These are phyloP conservation scores for Vanrija pseudolonga DNA, from an alignment of 1,284 basidiomycete species.

Conservation along the genomic window DNA sequence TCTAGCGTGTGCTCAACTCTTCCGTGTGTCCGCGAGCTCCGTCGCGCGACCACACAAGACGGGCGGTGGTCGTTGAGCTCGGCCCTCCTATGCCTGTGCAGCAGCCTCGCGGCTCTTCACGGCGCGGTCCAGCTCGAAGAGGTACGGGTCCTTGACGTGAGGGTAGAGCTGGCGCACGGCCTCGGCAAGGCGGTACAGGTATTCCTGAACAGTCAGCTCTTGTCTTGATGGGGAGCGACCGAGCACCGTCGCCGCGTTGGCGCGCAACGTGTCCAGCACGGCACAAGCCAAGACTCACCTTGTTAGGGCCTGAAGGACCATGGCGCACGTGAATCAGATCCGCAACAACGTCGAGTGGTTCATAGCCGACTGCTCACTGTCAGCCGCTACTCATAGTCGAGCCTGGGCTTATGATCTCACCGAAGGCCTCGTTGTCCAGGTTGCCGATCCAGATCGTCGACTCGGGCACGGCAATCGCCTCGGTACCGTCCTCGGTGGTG, in stretches of 20 bases:
- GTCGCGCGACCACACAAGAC: too few species aligned
- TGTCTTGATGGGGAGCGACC: too few species aligned
- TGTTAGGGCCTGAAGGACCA: constrained; percentile 43
- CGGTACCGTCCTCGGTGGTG: constrained; percentile 6
- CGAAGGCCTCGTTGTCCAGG: constrained; percentile 39
- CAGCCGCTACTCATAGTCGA: not conserved
- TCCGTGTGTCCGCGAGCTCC: too few species aligned
- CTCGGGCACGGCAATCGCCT: constrained; percentile 22
- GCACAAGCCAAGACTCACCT: constrained; percentile 16
- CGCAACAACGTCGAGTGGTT: constrained; percentile 26
- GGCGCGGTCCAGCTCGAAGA: constrained; percentile 41
- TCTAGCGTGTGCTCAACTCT: too few species aligned
- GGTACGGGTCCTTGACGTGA: constrained; percentile 38
- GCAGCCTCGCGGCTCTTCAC: not conserved
- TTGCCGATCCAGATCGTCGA: constrained; percentile 40
- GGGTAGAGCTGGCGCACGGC: constrained; percentile 40
- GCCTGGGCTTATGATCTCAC: constrained; percentile 16
- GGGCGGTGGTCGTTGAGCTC: too few species aligned
- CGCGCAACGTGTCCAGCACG: too few species aligned
- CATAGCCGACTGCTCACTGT: constrained; percentile 31
- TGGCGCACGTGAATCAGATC: constrained; percentile 22
- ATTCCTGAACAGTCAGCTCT: constrained; percentile 27
- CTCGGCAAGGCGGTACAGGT: constrained; percentile 40
- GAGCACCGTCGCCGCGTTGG: too few species aligned
- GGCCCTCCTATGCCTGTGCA: too few species aligned